These are phyloP conservation scores for Aspergillus luchuensis DNA, from an alignment of 2,329 filamentous ascomycete species.

Conservation along the genomic window DNA sequence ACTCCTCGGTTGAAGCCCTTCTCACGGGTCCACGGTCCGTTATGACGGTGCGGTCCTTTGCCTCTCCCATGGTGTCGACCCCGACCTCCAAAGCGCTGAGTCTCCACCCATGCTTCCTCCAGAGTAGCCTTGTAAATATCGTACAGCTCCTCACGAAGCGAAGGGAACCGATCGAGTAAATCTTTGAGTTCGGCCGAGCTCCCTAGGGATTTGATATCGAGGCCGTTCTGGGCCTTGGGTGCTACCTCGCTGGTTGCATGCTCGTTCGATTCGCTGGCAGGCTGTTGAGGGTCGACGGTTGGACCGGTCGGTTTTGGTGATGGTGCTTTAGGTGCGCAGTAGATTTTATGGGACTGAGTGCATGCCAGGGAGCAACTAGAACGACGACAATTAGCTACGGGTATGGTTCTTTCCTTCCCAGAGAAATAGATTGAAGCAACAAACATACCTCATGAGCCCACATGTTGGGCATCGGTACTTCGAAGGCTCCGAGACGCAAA, in stretches of 20 bases:
- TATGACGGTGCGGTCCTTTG: slow-evolving; percentile 29
- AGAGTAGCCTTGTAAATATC: slow-evolving; percentile 47
- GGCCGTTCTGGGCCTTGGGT: slow-evolving; percentile 8
- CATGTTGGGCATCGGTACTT: slow-evolving; percentile 46
- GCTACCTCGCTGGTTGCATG: slow-evolving; percentile 10
- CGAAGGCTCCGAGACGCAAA: slow-evolving; percentile 39
- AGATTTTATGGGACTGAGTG: slow-evolving; percentile 48
- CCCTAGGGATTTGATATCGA: slow-evolving; percentile 21
- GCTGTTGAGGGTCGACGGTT: slow-evolving; percentile 13
- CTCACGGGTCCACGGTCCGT: slow-evolving; percentile 44
- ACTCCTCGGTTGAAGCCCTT: slow-evolving; percentile 48
- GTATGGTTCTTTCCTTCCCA: neutral
- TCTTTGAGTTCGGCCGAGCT: slow-evolving; percentile 39
- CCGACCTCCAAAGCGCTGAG: slow-evolving; percentile 25
- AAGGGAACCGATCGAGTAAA: slow-evolving; percentile 42
- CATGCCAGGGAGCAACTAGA: slow-evolving; percentile 50
- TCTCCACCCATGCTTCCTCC: slow-evolving; percentile 45
- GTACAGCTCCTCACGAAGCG: slow-evolving; percentile 42
- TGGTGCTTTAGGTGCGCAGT: slow-evolving; percentile 39
- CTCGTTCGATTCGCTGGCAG: slow-evolving; percentile 14
- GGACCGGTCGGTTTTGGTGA: slow-evolving; percentile 19
- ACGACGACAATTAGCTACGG: slow-evolving; percentile 3
- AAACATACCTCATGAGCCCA: slow-evolving; percentile 39
- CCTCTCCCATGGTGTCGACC: slow-evolving; percentile 31
- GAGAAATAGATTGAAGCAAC: neutral